Evolutionary conservation across 108 stramenopile species (phyloP), one percentile per base, ranked within the genome.

Genomic region (Cyclotella choctawhatcheeana): DNA sequence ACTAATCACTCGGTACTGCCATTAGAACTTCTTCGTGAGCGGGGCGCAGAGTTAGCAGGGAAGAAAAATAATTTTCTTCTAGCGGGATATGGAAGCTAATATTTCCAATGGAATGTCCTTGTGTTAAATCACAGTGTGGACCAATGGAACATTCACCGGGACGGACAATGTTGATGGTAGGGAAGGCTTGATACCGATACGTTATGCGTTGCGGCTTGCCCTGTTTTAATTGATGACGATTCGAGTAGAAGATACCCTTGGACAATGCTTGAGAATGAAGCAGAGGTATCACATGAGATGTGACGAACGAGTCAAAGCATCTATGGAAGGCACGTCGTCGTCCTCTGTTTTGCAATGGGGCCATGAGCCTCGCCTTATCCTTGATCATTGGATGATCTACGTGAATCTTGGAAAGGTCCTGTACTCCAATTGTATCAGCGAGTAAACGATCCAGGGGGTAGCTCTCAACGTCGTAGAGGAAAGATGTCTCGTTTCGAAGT

Each of bases 161-260:
- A 10, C 81, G 66, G 34, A 86, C 65, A 18, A 91, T 82, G 17
- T 82, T 74, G 32, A 93, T 85, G 47, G 63, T 86, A 0, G 92
- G 92, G 54, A 90, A 93, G 8, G 80, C 85, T 73, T 93, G 92
- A 56, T 87, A 93, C 21, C 88, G 76, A 64, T 91, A 91, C 0
- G 54, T 43, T 14, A 91, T 83, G 3, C 58, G 45, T 20, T 72
- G 59, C 0, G 83, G 76, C n/a, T 68, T 47, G 27, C 64, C 81
- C 51, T 55, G 71, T 26, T 65, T 76, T n/a, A 69, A 32, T 44
- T 79, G 65, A 44, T 71, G 78, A 26, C 61, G 81, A 33, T 69
- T 73, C 33, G 66, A 84, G 80, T 76, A 72, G 17, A 91, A 79
- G 1, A 89, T 48, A 30, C 71, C 79, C 18, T 85, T 77, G 27